Base-by-base conservation (phyloP, 2,329 filamentous ascomycete genomes). In the Aspergillus persii region DNA sequence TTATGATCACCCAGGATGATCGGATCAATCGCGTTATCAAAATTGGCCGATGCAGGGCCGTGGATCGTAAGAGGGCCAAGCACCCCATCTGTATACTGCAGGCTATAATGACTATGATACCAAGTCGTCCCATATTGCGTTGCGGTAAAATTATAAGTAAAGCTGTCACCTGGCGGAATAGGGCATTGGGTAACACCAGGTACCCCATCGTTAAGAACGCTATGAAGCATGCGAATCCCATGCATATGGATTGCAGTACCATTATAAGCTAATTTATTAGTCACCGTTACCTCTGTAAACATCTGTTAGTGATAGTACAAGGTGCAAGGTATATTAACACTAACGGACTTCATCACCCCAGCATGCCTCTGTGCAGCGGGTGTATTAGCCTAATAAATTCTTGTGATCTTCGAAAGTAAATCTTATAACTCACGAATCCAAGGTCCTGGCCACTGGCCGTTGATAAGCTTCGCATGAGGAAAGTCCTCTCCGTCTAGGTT, bases 21-120 rank as follows among this genome's bases (percentile, higher is more conserved):
- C 9, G 57, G 57, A n/a, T 59, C 46, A 8, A 59, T 33, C 6
- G 57, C 29, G 8, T 33, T 47, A n/a, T 55, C 47, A 1, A 15
- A 59, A 8, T 56, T n/a, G 3, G 47, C 52, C 3, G 57, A 59
- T n/a, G 57, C 53, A 6, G 57, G 57, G 39, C 57, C 57, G 8
- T 59, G 57, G 3, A 56, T 59, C 1, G 57, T 59, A 11, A 59
- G n/a, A 23, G 57, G 57, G 0, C 57, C 57, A 18, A 55, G 52
- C 18, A 59, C 9, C 3, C 57, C 57, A 23, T 59, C 57, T 0
- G 53, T 36, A 30, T 59, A 59, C 53, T 59, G 57, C n/a, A 52
- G 53, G 39, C 57, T 59, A 30, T 59, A 59, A n/a, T 59, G 57
- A 9, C 57, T 59, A 29, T 59, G 57, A 12, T 59, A 59, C 57